These are phyloP conservation scores for Cyclotella kingstonii DNA, from an alignment of 108 stramenopile species.

Conservation along the genomic window DNA sequence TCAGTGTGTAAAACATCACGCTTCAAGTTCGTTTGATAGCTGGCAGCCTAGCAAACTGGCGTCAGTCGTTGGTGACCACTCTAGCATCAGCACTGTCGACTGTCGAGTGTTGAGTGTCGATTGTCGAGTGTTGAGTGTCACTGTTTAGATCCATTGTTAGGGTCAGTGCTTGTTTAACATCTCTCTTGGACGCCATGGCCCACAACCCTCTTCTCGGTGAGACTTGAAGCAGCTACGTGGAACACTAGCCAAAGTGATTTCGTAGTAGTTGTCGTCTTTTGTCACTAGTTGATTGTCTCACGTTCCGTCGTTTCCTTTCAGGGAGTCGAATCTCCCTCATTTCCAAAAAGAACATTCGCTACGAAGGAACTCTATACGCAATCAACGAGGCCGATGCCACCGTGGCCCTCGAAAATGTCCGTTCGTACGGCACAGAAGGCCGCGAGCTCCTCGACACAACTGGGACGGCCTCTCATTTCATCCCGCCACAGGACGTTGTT, in stretches of 20 bases:
- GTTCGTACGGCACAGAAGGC: slow-evolving; percentile 92
- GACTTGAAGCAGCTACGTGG: not conserved
- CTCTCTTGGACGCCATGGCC: too few species aligned
- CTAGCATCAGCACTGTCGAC: too few species aligned
- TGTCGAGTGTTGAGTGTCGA: too few species aligned
- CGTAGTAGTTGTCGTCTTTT: not conserved
- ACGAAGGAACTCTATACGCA: slow-evolving; percentile 90
- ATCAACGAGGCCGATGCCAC: slow-evolving; percentile 92
- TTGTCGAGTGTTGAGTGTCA: too few species aligned
- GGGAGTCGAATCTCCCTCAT: slow-evolving; percentile 91
- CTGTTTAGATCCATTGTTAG: too few species aligned
- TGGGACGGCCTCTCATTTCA: slow-evolving; percentile 56
- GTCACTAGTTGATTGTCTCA: too few species aligned
- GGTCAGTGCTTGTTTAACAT: too few species aligned
- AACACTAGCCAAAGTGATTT: not conserved
- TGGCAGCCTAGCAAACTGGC: too few species aligned
- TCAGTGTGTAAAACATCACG: too few species aligned
- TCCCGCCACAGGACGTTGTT: slow-evolving; percentile 75
- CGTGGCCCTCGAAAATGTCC: slow-evolving; percentile 91
- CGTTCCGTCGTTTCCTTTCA: slow-evolving; percentile 35
- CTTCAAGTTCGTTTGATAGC: too few species aligned
- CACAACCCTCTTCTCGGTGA: slow-evolving; percentile 32
- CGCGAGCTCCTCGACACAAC: slow-evolving; percentile 68
- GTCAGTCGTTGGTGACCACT: too few species aligned
- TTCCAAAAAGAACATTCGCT: slow-evolving; percentile 96